A percentile compares a stretch with the other conserved stretches of the same genome.
Conservation (phyloP, 2,329 filamentous ascomycete species). For the Paracorniculantispora psalliotae region DNA sequence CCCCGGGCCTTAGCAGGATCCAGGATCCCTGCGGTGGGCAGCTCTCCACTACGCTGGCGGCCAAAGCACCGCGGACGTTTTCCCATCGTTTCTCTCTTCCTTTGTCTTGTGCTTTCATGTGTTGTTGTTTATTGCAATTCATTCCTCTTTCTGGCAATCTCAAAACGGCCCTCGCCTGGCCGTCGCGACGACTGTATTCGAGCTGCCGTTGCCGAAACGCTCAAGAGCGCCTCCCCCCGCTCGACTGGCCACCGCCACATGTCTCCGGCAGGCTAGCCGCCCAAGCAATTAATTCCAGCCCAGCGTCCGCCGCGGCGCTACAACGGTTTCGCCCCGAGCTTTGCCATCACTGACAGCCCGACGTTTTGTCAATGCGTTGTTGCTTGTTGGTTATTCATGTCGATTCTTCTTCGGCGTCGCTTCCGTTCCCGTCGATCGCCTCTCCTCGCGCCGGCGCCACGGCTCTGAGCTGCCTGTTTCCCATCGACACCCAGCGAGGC, state of each 20-base stretch:
- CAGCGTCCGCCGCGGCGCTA: background rate
- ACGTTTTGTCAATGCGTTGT: background rate
- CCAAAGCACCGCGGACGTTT: constrained; percentile 1
- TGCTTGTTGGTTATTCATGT: background rate
- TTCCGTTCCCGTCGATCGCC: background rate
- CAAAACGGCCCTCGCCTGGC: constrained; percentile 5
- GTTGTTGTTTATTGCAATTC: background rate
- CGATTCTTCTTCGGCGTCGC: background rate
- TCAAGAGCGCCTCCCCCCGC: background rate
- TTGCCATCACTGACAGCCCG: background rate
- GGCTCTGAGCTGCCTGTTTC: background rate
- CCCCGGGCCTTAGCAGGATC: background rate
- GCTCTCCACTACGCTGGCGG: constrained; percentile 7
- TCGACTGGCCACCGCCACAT: background rate
- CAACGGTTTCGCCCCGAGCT: background rate
- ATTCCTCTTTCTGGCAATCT: background rate
- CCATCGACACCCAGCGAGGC: background rate
- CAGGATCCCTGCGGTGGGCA: background rate
- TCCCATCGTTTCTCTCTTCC: background rate
- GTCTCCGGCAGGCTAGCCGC: background rate
- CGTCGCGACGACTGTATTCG: background rate
- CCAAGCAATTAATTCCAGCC: constrained; percentile 5
- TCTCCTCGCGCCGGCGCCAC: background rate
- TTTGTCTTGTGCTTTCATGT: background rate
- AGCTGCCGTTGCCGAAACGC: background rate